phyloP scores from a whole-genome alignment of 192 early-diverging fungal species.

The Podila clonocystis region DNA sequence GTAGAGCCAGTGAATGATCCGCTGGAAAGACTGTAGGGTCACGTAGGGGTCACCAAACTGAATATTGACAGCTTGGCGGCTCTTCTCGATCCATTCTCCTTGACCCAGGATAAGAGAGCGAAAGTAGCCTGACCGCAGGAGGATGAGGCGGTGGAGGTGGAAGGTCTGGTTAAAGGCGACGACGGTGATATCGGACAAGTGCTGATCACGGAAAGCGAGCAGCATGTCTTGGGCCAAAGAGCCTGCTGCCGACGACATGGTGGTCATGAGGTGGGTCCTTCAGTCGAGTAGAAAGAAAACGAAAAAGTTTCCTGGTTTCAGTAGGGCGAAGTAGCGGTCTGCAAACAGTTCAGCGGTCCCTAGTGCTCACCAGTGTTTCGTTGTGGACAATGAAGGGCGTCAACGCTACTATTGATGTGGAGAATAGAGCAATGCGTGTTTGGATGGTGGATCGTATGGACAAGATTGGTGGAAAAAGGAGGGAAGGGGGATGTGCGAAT shows the following conservation, averaged over 20 bases:
- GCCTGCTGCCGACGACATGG: slow-evolving; percentile 35
- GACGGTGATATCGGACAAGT: slow-evolving; percentile 48
- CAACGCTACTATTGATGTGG: too few relatives aligned
- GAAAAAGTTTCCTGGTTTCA: neutral
- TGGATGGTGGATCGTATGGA: too few relatives aligned
- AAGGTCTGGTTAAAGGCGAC: slow-evolving; percentile 43
- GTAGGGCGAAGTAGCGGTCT: too few relatives aligned
- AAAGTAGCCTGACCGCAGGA: slow-evolving; percentile 47
- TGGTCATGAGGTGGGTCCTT: neutral
- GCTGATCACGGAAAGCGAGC: slow-evolving; percentile 45
- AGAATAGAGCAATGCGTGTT: too few relatives aligned
- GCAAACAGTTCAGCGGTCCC: too few relatives aligned
- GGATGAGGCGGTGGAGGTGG: slow-evolving; percentile 44
- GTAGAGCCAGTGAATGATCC: slow-evolving; percentile 52
- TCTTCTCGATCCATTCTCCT: slow-evolving; percentile 50
- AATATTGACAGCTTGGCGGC: slow-evolving; percentile 28
- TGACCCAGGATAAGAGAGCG: slow-evolving; percentile 41
- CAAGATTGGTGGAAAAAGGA: too few relatives aligned
- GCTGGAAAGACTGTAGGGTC: slow-evolving; percentile 38
- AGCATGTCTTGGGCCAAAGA: slow-evolving; percentile 48
- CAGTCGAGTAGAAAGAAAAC: neutral
- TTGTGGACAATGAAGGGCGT: too few relatives aligned
- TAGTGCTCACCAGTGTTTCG: too few relatives aligned
- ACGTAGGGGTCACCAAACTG: slow-evolving; percentile 43
- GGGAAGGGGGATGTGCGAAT: too few relatives aligned